A percentile compares a stretch with the other conserved stretches of the same genome.
These are phyloP conservation scores for Cucumis sativus DNA, from an alignment of 306 rosid species.

Conservation along the genomic window Cucumber_9930_V3 NC_026658.2:14194501-14195000, in stretches of 20 bases:
- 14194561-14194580: constrained; percentile 37
- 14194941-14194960: constrained; percentile 43
- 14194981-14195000: constrained; percentile 21
- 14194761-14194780: constrained; percentile 27
- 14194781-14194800: constrained; percentile 17
- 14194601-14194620: constrained; percentile 17
- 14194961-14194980: constrained; percentile 21
- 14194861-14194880: constrained; percentile 29
- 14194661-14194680: constrained; percentile 24
- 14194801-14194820: constrained; percentile 32
- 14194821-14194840: constrained; percentile 26
- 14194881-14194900: constrained; percentile 18
- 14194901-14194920: constrained; percentile 18
- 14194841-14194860: constrained; percentile 15
- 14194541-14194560: constrained; percentile 33
- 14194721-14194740: constrained; percentile 18
- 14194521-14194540: constrained; percentile 29
- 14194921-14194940: constrained; percentile 12
- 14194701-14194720: constrained; percentile 19
- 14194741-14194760: constrained; percentile 24
- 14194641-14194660: constrained; percentile 32
- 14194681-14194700: constrained; percentile 24
- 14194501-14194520: constrained; percentile 27
- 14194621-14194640: constrained; percentile 26
- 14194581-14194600: constrained; percentile 18